Evolutionary conservation across 306 rosid genomes (phyloP).

Genomic region (Leucaena leucocephala): DNA sequence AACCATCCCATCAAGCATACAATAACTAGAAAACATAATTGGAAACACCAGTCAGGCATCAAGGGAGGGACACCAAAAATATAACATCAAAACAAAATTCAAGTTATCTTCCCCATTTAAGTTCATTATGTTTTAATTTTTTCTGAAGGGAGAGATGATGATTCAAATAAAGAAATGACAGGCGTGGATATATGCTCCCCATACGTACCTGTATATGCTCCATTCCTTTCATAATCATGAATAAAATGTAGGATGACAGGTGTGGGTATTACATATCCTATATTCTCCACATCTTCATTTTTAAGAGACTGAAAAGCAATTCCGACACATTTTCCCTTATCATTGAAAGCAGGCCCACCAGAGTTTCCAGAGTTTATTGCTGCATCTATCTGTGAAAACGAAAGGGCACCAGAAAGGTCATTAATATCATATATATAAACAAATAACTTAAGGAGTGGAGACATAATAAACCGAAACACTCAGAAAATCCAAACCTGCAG

Average conservation of each 20-base stretch:
- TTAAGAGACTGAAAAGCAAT: constrained; percentile 82
- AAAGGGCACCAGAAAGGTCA: constrained; percentile 26
- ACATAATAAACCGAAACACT: constrained; percentile 18
- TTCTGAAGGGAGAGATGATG: not conserved
- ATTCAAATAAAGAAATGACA: not conserved
- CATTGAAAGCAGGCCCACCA: constrained; percentile 77
- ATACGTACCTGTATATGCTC: constrained; percentile 63
- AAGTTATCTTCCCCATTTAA: constrained; percentile 11
- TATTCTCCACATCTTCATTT: constrained; percentile 73
- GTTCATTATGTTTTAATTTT: not conserved
- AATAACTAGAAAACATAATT: constrained; percentile 6
- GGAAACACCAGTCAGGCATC: not conserved
- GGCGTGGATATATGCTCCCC: not conserved
- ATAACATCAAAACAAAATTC: not conserved
- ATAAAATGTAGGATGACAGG: constrained; percentile 74
- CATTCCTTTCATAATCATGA: constrained; percentile 67
- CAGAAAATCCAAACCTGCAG: constrained; percentile 59
- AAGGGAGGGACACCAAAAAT: constrained; percentile 1
- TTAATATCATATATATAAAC: not conserved
- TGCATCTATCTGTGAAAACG: constrained; percentile 62
- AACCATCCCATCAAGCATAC: constrained; percentile 8
- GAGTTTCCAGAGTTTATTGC: constrained; percentile 81
- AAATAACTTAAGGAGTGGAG: not conserved
- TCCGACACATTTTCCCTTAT: constrained; percentile 75
- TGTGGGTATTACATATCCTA: constrained; percentile 82